phyloP scores from a whole-genome alignment of 352 stramenopile genomes.

The Phytopythium oedochilum region DNA sequence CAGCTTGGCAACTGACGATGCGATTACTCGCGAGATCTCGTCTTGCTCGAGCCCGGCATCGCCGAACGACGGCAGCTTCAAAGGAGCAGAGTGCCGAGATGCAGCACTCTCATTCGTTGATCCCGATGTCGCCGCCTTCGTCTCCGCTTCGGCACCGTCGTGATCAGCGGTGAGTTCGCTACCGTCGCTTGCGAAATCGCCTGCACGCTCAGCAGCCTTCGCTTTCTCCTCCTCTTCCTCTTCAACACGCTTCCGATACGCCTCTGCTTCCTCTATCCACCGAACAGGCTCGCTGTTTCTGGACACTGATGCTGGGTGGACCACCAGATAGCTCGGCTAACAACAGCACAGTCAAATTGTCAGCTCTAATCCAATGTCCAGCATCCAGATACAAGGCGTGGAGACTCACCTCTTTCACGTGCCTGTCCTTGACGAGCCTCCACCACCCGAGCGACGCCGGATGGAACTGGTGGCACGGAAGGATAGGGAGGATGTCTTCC shows the following conservation, averaged over 20 bases:
- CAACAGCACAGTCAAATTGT: not conserved
- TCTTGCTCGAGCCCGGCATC: constrained; percentile 56
- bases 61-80: constrained; percentile 38
- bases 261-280: constrained; percentile 40
- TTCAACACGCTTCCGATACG: constrained; percentile 20
- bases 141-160: not conserved
- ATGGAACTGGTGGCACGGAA: constrained; percentile 31
- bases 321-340: constrained; percentile 20
- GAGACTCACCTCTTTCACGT: constrained; percentile 18
- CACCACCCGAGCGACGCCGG: constrained; percentile 59
- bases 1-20: constrained; percentile 45
- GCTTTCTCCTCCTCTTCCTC: constrained; percentile 18
- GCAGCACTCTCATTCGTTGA: not conserved
- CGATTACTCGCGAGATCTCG: constrained; percentile 55
- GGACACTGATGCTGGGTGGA: constrained; percentile 42
- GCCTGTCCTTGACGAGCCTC: constrained; percentile 52
- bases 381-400: not conserved
- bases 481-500: not conserved
- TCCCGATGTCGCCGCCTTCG: not conserved
- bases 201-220: constrained; percentile 14
- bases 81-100: not conserved
- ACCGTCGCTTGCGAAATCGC: constrained; percentile 7
- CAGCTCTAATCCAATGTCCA: not conserved
- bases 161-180: not conserved
- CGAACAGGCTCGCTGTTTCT: constrained; percentile 19